Evolutionary conservation across 148 eudicot genomes (phyloP).

Genomic region (Amaranthus hypochondriacus): DNA sequence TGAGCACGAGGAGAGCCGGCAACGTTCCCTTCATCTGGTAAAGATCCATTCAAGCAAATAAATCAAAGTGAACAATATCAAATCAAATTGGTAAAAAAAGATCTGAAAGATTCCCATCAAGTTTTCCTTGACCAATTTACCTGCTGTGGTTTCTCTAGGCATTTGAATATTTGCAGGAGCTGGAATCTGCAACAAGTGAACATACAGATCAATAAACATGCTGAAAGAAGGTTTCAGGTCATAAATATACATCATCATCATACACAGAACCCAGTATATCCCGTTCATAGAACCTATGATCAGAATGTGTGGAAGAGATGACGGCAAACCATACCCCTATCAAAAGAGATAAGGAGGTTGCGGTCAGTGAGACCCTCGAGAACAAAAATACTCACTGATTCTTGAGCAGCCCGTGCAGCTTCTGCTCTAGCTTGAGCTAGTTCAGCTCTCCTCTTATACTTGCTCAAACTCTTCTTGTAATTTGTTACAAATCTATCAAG

Average conservation of each 20-base stretch:
- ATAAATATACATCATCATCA: no score
- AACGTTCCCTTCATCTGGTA: constrained; percentile 41
- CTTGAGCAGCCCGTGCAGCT: constrained; percentile 36
- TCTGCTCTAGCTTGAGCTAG: constrained; percentile 47
- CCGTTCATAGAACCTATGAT: no score
- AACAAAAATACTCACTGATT: constrained; percentile 27
- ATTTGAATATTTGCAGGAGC: constrained; percentile 27
- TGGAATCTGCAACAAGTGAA: constrained; percentile 39
- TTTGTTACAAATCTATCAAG: constrained; percentile 86
- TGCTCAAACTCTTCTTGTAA: constrained; percentile 80
- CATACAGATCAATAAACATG: background rate
- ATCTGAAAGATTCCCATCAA: background rate
- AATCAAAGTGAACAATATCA: background rate
- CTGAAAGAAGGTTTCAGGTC: background rate
- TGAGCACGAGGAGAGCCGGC: constrained; percentile 39
- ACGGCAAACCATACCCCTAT: no score
- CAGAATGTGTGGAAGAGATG: no score
- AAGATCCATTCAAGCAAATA: constrained; percentile 8
- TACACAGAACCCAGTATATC: no score
- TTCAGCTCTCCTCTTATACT: constrained; percentile 76
- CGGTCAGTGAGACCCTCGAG: background rate
- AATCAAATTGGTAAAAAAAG: background rate
- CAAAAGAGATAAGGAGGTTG: no score
- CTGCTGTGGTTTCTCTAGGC: constrained; percentile 40
- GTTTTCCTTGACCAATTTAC: constrained; percentile 25